These are phyloP conservation scores for Rhododendron williamsianum DNA, from an alignment of 148 eudicot species.

Conservation along the genomic window DNA sequence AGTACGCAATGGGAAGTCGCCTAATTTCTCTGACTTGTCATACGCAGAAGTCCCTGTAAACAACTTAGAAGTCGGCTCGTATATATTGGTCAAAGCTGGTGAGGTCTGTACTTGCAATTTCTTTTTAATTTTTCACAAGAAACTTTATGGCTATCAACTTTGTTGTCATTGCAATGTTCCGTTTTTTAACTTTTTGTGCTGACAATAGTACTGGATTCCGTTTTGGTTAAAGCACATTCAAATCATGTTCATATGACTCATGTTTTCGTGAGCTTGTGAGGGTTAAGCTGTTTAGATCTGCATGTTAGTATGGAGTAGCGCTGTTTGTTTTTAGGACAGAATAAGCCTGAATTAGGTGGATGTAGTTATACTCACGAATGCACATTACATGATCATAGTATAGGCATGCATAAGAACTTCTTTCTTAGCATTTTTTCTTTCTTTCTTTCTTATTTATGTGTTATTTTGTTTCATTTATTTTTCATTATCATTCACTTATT, in stretches of 20 bases:
- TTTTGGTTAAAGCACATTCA: not conserved
- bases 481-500: not conserved
- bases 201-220: not conserved
- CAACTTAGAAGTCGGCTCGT: slow-evolving; percentile 77
- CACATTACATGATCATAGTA: not conserved
- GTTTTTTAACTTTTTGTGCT: not conserved
- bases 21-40: slow-evolving; percentile 61
- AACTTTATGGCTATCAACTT: not conserved
- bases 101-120: slow-evolving; percentile 55
- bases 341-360: not conserved
- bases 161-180: not conserved
- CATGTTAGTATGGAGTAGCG: not conserved
- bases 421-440: not conserved
- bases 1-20: slow-evolving; percentile 33
- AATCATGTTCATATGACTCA: not conserved
- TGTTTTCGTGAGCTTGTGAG: not conserved
- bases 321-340: not conserved
- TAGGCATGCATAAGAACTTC: not conserved
- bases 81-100: slow-evolving; percentile 96
- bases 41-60: slow-evolving; percentile 75
- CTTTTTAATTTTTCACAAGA: not conserved
- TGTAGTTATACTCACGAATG: not conserved
- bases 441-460: not conserved
- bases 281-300: slow-evolving; percentile 3
- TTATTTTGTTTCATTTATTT: not conserved